Evolutionary conservation across 257 asterid species (phyloP), one percentile per base, ranked within the genome.

Genomic region (Solanum habrochaites): DNA sequence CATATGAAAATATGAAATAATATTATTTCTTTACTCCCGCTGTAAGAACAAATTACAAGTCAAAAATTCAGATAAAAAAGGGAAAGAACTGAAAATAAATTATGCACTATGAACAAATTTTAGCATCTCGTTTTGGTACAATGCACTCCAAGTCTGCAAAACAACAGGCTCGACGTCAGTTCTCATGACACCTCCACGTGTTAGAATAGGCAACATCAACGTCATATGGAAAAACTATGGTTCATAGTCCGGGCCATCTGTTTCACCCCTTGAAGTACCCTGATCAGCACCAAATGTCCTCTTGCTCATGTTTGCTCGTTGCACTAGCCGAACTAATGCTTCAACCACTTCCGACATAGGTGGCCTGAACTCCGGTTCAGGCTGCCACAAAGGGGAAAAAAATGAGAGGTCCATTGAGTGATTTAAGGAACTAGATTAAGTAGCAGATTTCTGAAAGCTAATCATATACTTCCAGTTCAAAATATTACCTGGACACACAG

Each of bases 341-440:
- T 97, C 93, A 49, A 97, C 99, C 89, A 97, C 99, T 88, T 97
- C 98, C 10, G 98, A 97, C 95, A 97, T 95, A 9, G 98, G 98
- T 27, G 98, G 99, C 90, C 99, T 91, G 89, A 97, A 97, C 94
- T 97, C 99, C 2, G 99, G 98, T 94, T 97, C 99, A 62, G 96
- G 93, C 98, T 97, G 96, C 87, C 91, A 71, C 73, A 85, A 49
- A 39, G 75, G 43, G 43, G 0, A 69, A 73, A 72, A 72, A 20
- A 66, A 16, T 15, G 62, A n/a, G 56, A 62, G 9, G 40, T 64
- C 42, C 39, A 27, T 43, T 69, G 86, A 86, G 73, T 69, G 49
- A 27, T 25, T 81, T 10, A 29, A 75, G 58, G 83, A 74, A 49
- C 69, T 81, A 49, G 45, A 49, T 49, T 18, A 29, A 49, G 14